Conservation (phyloP, 805 yeast genomes). For the Myxozyma lipomycoides region DNA sequence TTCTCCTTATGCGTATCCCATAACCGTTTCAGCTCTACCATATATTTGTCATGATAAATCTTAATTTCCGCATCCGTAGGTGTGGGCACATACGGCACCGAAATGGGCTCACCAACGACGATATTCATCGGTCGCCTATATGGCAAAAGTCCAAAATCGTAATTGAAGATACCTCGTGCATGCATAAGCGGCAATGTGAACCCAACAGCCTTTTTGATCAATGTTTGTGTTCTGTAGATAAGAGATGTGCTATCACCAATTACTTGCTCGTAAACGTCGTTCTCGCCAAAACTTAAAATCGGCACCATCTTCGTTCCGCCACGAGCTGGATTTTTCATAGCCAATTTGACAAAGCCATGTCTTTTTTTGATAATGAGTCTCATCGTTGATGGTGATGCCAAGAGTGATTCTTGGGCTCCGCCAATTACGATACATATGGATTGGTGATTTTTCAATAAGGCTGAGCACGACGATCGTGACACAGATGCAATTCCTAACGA, state of each 20-base stretch:
- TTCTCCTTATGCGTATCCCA: constrained; percentile 63
- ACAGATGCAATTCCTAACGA: constrained; percentile 84
- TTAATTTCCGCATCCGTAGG: constrained; percentile 54
- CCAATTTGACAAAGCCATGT: constrained; percentile 84
- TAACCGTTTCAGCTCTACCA: constrained; percentile 56
- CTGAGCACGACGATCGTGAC: constrained; percentile 63
- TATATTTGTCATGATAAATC: constrained; percentile 67
- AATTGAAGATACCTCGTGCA: constrained; percentile 88
- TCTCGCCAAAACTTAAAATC: constrained; percentile 87
- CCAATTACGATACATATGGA: constrained; percentile 91
- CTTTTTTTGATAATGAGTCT: constrained; percentile 72
- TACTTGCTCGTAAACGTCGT: constrained; percentile 52
- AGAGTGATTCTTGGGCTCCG: constrained; percentile 86
- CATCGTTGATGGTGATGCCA: constrained; percentile 55
- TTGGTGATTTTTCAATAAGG: constrained; percentile 58
- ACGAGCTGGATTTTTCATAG: constrained; percentile 51
- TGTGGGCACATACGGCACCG: constrained; percentile 45
- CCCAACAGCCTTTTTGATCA: constrained; percentile 67
- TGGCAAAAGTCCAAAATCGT: constrained; percentile 88
- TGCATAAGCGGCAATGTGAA: constrained; percentile 89
- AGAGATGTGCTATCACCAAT: constrained; percentile 44
- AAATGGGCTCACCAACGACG: constrained; percentile 46
- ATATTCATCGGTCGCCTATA: constrained; percentile 74
- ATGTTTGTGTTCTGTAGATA: constrained; percentile 58
- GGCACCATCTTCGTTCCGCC: constrained; percentile 75